Conservation (phyloP, 352 stramenopile species). For the Elongisporangium prolatum region DNA sequence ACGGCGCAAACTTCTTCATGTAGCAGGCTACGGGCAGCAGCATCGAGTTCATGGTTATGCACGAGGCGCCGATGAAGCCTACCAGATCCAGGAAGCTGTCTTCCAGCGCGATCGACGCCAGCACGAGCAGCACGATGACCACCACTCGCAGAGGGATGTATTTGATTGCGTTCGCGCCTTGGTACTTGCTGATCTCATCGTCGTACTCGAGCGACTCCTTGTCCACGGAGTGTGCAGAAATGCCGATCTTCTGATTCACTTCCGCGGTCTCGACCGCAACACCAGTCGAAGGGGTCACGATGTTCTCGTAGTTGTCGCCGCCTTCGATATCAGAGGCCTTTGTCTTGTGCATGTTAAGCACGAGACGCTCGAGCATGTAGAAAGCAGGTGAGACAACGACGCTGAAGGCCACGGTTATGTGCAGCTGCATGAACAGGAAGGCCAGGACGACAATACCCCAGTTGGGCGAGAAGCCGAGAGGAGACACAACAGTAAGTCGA, state of each 20-base stretch:
- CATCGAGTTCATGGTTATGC: slow-evolving; percentile 55
- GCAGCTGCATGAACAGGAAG: slow-evolving; percentile 38
- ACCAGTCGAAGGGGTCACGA: slow-evolving; percentile 24
- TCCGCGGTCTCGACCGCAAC: slow-evolving; percentile 16
- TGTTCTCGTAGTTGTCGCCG: slow-evolving; percentile 1
- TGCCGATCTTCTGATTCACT: slow-evolving; percentile 6
- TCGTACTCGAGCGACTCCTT: slow-evolving; percentile 24
- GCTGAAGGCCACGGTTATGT: slow-evolving; percentile 36
- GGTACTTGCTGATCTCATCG: slow-evolving; percentile 29
- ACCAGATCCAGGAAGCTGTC: slow-evolving; percentile 60
- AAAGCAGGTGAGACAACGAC: slow-evolving; percentile 47
- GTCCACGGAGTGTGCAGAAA: slow-evolving; percentile 17
- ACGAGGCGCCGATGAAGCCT: slow-evolving; percentile 61
- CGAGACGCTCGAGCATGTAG: slow-evolving; percentile 43
- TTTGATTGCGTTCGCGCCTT: slow-evolving; percentile 33
- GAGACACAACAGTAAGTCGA: slow-evolving; percentile 17
- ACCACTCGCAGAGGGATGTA: slow-evolving; percentile 37
- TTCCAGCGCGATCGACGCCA: slow-evolving; percentile 20
- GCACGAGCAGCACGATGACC: slow-evolving; percentile 39
- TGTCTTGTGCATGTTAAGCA: slow-evolving; percentile 51
- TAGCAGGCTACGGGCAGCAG: slow-evolving; percentile 54
- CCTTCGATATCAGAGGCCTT: slow-evolving; percentile 29
- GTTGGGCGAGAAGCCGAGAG: slow-evolving; percentile 39
- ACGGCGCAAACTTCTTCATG: slow-evolving; percentile 40
- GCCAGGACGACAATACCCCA: slow-evolving; percentile 23